phyloP scores from a whole-genome alignment of 768 basidiomycete species.

The Boletus tomentosulus region DNA sequence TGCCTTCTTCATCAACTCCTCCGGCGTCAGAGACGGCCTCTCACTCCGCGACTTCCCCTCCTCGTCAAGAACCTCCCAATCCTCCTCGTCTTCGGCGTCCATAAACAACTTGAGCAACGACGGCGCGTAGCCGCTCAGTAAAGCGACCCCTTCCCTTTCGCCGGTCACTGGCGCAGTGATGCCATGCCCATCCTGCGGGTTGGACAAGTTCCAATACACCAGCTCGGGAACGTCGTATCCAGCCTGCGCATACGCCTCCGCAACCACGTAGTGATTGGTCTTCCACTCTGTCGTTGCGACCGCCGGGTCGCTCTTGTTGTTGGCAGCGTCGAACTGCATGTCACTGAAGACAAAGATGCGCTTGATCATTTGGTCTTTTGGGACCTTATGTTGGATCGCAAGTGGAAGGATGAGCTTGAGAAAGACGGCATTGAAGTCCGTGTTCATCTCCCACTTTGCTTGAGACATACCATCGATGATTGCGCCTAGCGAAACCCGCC shows the following conservation, averaged over 20 bases:
- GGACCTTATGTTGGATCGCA: constrained; percentile 52
- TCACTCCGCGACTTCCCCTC: constrained; percentile 18
- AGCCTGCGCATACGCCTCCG: constrained; percentile 48
- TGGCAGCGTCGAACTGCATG: constrained; percentile 64
- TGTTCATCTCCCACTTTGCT: constrained; percentile 52
- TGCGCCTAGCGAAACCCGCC: constrained; percentile 28
- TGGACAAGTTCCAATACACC: constrained; percentile 64
- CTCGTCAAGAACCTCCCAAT: constrained; percentile 37
- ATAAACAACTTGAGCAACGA: constrained; percentile 71
- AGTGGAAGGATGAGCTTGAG: constrained; percentile 57
- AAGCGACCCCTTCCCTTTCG: constrained; percentile 57
- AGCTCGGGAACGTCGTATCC: constrained; percentile 73
- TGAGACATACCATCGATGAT: constrained; percentile 36
- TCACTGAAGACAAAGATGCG: constrained; percentile 73
- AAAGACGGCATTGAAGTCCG: constrained; percentile 61
- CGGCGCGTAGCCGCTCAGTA: constrained; percentile 68
- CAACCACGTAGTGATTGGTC: constrained; percentile 59
- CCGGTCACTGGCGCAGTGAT: constrained; percentile 45
- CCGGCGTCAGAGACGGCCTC: constrained; percentile 37
- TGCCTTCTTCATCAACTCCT: constrained; percentile 45
- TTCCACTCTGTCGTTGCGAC: constrained; percentile 37
- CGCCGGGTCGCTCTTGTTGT: background rate
- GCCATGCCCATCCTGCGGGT: constrained; percentile 9
- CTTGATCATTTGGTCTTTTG: constrained; percentile 69
- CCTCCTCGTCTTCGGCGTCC: constrained; percentile 42